A percentile compares a stretch with the other conserved stretches of the same genome.
Evolutionary conservation across 306 rosid species (phyloP).

Genomic region (Medicago truncatula): MtrunA17r5.0-ANR NC_053045.1:54648501-54649000

Average conservation of each 20-base stretch:
- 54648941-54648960: no score
- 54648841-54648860: constrained; percentile 91
- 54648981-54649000: no score
- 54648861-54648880: constrained; percentile 21
- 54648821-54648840: constrained; percentile 91
- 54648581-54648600: constrained; percentile 50
- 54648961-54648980: no score
- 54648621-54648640: no score
- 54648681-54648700: constrained; percentile 83
- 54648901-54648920: no score
- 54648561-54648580: constrained; percentile 22
- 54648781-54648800: constrained; percentile 93
- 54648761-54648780: neutral
- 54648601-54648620: no score
- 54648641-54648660: constrained; percentile 71
- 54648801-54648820: constrained; percentile 87
- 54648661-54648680: constrained; percentile 92
- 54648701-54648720: constrained; percentile 34
- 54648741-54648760: constrained; percentile 7
- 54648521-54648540: constrained; percentile 28
- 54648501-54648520: constrained; percentile 81
- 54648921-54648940: no score
- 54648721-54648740: constrained; percentile 25
- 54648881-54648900: no score
- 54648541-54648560: constrained; percentile 25